Evolutionary conservation across 2,329 filamentous ascomycete species (phyloP).

Genomic region (Magnaporthiopsis rhizophila): DNA sequence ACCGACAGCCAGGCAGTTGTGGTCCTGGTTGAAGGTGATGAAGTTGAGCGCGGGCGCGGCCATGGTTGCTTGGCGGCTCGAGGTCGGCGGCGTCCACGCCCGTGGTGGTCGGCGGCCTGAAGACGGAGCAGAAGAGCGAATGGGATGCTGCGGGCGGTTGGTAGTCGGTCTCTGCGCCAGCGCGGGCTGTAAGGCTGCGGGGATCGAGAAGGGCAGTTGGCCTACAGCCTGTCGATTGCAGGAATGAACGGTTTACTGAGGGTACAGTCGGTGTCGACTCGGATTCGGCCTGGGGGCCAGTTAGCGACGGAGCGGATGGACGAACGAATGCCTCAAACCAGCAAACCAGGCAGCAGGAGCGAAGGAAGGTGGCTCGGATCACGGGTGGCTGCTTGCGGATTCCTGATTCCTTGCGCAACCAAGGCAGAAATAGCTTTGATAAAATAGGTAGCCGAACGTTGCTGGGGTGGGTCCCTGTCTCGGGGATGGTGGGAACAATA

Average conservation of each 20-base stretch:
- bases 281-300: not conserved
- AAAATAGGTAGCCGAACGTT: not conserved
- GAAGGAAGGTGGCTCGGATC: not conserved
- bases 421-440: not conserved
- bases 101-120: not conserved
- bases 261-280: not conserved
- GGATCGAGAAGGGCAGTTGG: too few relatives aligned
- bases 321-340: not conserved
- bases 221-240: not conserved
- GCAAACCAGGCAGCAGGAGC: not conserved
- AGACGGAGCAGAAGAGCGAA: not conserved
- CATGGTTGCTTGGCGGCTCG: conserved; percentile 38
- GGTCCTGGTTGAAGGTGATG: conserved; percentile 98
- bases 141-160: not conserved
- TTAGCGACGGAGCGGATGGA: not conserved
- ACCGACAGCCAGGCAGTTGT: conserved; percentile 94
- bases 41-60: conserved; percentile 78
- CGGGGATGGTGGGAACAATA: not conserved
- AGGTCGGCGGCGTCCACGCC: not conserved
- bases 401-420: not conserved
- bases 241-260: not conserved
- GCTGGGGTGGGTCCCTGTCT: not conserved
- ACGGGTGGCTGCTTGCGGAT: not conserved
- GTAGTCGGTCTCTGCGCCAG: not conserved
- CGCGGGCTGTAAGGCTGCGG: too few relatives aligned